These are phyloP conservation scores for Fusarium sacchari DNA, from an alignment of 2,329 filamentous ascomycete species.

Conservation along the genomic window DNA sequence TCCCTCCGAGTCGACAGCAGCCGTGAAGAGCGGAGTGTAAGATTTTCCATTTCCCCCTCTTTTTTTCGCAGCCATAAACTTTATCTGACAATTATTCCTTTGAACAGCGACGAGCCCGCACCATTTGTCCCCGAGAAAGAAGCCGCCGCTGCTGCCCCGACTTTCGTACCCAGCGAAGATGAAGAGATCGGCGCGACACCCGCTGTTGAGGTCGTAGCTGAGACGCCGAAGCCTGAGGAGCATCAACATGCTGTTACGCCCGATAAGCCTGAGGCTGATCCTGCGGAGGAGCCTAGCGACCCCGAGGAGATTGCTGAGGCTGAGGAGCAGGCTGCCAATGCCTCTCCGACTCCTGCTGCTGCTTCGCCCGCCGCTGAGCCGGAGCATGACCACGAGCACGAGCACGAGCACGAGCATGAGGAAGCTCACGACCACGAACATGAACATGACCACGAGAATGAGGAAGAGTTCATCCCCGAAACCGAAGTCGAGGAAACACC, in stretches of 20 bases:
- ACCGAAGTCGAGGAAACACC: neutral
- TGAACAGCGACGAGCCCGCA: conserved; percentile 8
- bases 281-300: conserved; percentile 9
- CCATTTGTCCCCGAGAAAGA: conserved; percentile 26
- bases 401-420: neutral
- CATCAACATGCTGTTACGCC: neutral
- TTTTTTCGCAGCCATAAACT: neutral
- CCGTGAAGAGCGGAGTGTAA: conserved; percentile 10
- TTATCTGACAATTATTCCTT: neutral
- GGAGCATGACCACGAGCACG: neutral
- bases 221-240: neutral
- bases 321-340: neutral
- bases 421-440: neutral
- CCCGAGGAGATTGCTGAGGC: conserved; percentile 15
- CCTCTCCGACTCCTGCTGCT: neutral
- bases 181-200: conserved; percentile 3
- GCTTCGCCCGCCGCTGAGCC: neutral
- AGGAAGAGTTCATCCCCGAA: neutral
- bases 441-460: neutral
- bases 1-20: conserved; percentile 4
- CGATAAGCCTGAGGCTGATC: neutral
- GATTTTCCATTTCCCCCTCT: neutral
- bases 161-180: conserved; percentile 15
- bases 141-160: conserved; percentile 9
- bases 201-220: neutral